A percentile compares a stretch with the other conserved stretches of the same genome.
Evolutionary conservation across 2,329 filamentous ascomycete genomes (phyloP).

Genomic region (Ophiostoma angusticollis): DNA sequence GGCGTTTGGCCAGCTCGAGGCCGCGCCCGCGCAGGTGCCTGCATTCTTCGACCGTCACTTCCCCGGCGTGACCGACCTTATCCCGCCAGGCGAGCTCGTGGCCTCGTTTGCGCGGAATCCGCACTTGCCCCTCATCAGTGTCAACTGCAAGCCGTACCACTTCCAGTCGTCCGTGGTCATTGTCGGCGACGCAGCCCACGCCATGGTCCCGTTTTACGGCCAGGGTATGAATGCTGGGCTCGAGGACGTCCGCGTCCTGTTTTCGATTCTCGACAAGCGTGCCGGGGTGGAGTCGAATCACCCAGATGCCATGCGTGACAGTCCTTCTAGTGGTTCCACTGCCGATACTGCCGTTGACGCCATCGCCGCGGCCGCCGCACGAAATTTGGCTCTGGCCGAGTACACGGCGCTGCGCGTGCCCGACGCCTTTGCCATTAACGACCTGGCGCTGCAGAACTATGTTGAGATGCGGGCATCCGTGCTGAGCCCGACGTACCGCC

Average conservation of each 20-base stretch:
- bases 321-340: conserved; percentile 18
- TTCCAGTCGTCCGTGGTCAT: conserved; percentile 66
- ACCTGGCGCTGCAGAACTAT: conserved; percentile 84
- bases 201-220: conserved; percentile 97
- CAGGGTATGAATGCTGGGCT: conserved; percentile 96
- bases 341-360: conserved; percentile 27
- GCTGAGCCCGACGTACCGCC: conserved; percentile 59
- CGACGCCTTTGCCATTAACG: conserved; percentile 83
- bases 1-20: conserved; percentile 57
- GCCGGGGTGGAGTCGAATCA: conserved; percentile 21
- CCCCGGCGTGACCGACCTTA: conserved; percentile 67
- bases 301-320: conserved; percentile 9
- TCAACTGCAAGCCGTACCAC: conserved; percentile 88
- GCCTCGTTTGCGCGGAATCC: conserved; percentile 70
- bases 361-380: conserved; percentile 43
- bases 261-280: conserved; percentile 64
- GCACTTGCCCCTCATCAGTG: conserved; percentile 81
- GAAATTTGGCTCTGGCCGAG: conserved; percentile 57
- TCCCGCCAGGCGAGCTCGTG: conserved; percentile 53
- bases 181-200: conserved; percentile 86
- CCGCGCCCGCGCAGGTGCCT: conserved; percentile 44
- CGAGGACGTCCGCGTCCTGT: conserved; percentile 84
- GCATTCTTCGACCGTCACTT: conserved; percentile 74
- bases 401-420: conserved; percentile 64
- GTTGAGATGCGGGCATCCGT: conserved; percentile 86